Evolutionary conservation across 768 basidiomycete genomes (phyloP), one percentile per base, ranked within the genome.

Genomic region (Gyrodon lividus): DNA sequence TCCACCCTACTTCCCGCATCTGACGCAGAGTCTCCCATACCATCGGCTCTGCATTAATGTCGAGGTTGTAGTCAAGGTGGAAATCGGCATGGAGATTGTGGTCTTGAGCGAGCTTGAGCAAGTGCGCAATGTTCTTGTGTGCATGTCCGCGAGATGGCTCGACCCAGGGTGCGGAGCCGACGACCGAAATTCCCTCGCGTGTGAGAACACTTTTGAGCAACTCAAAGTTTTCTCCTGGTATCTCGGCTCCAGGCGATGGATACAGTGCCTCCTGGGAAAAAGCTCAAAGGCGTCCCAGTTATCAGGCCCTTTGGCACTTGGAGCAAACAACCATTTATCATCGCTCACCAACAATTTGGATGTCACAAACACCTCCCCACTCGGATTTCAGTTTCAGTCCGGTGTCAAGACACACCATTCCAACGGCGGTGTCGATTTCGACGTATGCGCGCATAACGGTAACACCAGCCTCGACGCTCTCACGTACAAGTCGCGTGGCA

Each of bases 381-480:
- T 76, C 74, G 6, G 72, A 62, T 58, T 74, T 74, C 37, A 86
- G 67, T 50, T 66, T 67, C 50, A 80, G 68, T 23, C 77, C 82
- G 3, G 73, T 72, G 46, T 82, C 74, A 20, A 86, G 67, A 58
- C 83, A 85, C n/a, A 65, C 60, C 57, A 77, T 74, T 19, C 73
- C 69, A n/a, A 84, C 80, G 14, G 73, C 71, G 2, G 63, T 67
- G 60, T 86, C 85, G 10, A 84, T 76, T 66, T 86, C 84, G 43
- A 86, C 81, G 62, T 82, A 83, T n/a, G 84, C 83, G 16, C 82
- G 78, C 76, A 84, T 84, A 13, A 73, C 70, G 24, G 83, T 86
- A 37, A 84, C 82, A n/a, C 84, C 82, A 47, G 74, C 74, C 58
- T 79, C 74, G 43, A 85, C 70, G 58, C 82, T 83, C 60, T 83